A percentile compares a stretch with the other conserved stretches of the same genome.
Evolutionary conservation across 176 grass and related monocot species (phyloP).

Genomic region (Eragrostis curvula): DNA sequence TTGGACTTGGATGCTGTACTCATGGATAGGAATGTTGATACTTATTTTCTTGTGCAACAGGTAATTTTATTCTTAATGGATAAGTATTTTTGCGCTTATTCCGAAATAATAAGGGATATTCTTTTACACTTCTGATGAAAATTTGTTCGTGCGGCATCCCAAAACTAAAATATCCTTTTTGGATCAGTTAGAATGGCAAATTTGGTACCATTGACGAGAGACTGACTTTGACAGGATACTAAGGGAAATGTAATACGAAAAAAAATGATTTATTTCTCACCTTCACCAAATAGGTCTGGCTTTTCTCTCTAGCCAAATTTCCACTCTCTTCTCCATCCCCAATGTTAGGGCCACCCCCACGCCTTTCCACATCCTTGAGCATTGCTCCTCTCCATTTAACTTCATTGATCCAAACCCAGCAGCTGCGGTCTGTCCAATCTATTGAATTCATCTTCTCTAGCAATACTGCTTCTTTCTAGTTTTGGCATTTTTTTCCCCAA

Average conservation of each 20-base stretch:
- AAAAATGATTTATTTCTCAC: neutral
- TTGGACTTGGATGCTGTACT: slow-evolving; percentile 29
- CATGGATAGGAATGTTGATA: slow-evolving; percentile 36
- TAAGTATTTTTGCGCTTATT: neutral
- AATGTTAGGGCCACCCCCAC: neutral
- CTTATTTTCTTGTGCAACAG: slow-evolving; percentile 39
- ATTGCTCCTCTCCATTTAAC: no score
- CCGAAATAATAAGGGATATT: neutral
- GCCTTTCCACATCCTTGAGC: no score
- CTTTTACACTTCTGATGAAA: neutral
- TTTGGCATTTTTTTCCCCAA: no score
- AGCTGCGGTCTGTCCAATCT: no score
- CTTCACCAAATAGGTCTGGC: neutral
- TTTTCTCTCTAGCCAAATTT: neutral
- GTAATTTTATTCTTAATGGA: slow-evolving; percentile 41
- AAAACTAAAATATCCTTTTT: neutral
- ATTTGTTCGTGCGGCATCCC: neutral
- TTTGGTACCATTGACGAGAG: neutral
- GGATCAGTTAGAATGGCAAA: neutral
- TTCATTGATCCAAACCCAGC: no score
- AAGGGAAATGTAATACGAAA: neutral
- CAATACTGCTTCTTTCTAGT: no score
- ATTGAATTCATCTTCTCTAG: no score
- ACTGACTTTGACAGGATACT: neutral
- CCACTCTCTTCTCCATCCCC: neutral